Percentiles rank a stretch among this genome's conserved stretches.
Conservation (phyloP, 2,329 filamentous ascomycete genomes). For the Alternaria rosae region DNA sequence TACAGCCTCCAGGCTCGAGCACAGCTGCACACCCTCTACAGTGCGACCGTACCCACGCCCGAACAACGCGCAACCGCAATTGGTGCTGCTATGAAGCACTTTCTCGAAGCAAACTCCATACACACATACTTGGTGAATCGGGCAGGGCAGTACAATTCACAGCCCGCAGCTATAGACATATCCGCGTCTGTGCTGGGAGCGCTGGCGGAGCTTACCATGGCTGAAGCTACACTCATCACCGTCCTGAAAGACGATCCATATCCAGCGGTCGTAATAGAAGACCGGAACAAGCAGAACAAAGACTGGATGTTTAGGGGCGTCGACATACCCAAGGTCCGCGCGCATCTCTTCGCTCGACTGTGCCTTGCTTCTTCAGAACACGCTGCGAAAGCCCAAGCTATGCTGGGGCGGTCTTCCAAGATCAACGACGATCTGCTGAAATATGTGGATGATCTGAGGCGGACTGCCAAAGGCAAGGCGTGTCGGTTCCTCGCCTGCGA, state of each 20-base stretch:
- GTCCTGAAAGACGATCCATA: slow-evolving; percentile 96
- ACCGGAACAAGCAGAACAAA: slow-evolving; percentile 80
- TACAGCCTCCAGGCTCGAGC: slow-evolving; percentile 76
- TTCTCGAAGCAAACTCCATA: slow-evolving; percentile 80
- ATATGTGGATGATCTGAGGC: slow-evolving; percentile 78
- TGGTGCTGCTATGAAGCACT: slow-evolving; percentile 74
- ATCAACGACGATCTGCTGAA: slow-evolving; percentile 71
- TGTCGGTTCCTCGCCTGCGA: slow-evolving; percentile 92
- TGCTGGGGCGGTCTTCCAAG: slow-evolving; percentile 54
- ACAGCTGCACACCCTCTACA: slow-evolving; percentile 76
- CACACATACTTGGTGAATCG: slow-evolving; percentile 74
- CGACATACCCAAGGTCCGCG: slow-evolving; percentile 85
- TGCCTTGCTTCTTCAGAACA: slow-evolving; percentile 91
- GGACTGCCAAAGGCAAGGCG: slow-evolving; percentile 80
- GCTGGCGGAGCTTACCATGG: slow-evolving; percentile 70
- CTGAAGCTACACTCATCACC: slow-evolving; percentile 87
- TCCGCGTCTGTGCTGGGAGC: slow-evolving; percentile 54
- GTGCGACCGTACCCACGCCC: slow-evolving; percentile 59
- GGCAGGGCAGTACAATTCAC: slow-evolving; percentile 52
- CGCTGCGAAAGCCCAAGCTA: slow-evolving; percentile 72
- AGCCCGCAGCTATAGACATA: slow-evolving; percentile 51
- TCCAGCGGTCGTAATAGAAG: slow-evolving; percentile 79
- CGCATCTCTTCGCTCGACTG: slow-evolving; percentile 84
- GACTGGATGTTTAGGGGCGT: slow-evolving; percentile 98
- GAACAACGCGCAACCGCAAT: slow-evolving; percentile 76